Conservation (phyloP, 768 basidiomycete genomes). For the Boletus patriciae region DNA sequence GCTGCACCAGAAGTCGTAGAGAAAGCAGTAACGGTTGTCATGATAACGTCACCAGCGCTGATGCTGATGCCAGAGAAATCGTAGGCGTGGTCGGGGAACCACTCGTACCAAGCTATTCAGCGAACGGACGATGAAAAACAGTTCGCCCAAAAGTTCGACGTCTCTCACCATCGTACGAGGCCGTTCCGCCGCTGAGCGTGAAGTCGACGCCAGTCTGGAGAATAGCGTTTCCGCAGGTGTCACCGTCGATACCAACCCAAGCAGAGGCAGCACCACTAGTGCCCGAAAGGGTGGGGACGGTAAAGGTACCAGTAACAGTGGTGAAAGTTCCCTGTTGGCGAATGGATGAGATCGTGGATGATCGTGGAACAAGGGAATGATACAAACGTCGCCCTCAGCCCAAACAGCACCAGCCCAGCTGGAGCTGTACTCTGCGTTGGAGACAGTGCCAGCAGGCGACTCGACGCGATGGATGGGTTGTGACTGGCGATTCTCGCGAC, state of each 20-base stretch:
- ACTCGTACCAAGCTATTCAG: slow-evolving; percentile 26
- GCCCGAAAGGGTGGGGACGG: slow-evolving; percentile 17
- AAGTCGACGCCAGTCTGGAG: slow-evolving; percentile 24
- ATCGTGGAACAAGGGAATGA: not conserved
- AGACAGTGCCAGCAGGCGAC: not conserved
- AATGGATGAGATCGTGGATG: not conserved
- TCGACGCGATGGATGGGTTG: slow-evolving; percentile 6
- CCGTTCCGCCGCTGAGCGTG: not conserved
- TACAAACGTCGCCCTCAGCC: slow-evolving; percentile 9
- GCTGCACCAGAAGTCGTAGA: slow-evolving; percentile 21
- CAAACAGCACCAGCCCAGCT: slow-evolving; percentile 23
- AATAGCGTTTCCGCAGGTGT: slow-evolving; percentile 11
- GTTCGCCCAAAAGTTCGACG: not conserved
- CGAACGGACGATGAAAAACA: not conserved
- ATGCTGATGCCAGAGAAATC: slow-evolving; percentile 17
- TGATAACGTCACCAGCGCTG: slow-evolving; percentile 17
- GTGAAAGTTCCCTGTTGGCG: slow-evolving; percentile 21
- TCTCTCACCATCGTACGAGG: slow-evolving; percentile 16
- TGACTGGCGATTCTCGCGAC: slow-evolving; percentile 14
- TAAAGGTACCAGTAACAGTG: slow-evolving; percentile 20
- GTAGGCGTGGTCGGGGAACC: slow-evolving; percentile 17
- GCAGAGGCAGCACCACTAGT: slow-evolving; percentile 12
- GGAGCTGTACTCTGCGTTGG: slow-evolving; percentile 15
- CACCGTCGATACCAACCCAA: slow-evolving; percentile 29
- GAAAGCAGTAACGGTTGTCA: slow-evolving; percentile 13